Base-by-base conservation (phyloP, 345 rosid genomes). In the Eucalyptus virginea region DNA sequence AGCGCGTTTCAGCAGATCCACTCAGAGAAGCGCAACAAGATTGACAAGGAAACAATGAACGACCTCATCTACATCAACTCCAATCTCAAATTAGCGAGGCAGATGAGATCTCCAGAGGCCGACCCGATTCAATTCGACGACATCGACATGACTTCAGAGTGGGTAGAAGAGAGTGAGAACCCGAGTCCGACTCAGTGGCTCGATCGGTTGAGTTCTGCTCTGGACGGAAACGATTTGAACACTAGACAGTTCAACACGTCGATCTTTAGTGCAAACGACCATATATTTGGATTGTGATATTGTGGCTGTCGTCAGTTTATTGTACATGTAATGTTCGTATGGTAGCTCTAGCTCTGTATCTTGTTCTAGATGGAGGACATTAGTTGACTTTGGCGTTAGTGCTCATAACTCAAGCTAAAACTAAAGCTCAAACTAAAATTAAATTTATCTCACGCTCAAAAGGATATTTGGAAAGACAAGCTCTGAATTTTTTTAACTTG, bases 111-210 rank as follows among this genome's bases (percentile, higher is more conserved):
- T n/a, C 24, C 86, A 30, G 99, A 97, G 91, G 90, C 92, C 11
- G 96, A 97, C 89, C 96, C 95, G 18, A 94, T 95, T 87, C 96
- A 90, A 40, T 87, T 90, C 42, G 98, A 96, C 9, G 99, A 97
- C 92, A 95, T 96, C 5, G 98, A 97, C 90, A 96, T 96, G 99
- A 95, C 97, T 85, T 97, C 98, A 8, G 99, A 97, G 88, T 97
- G 99, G 99, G 99, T 94, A 40, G 98, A 96, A 90, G 99, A 96
- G 91, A 91, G 90, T 7, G 99, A 96, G 80, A 96, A 91, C 88
- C 93, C 94, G 2, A 94, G 97, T 90, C 97, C 98, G 2, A 92
- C 95, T 2, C 97, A 96, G 91, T 96, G 99, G 99, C 96, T 95
- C 3, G 99, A 95, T 90, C 95, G 98, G 77, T 94, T 95, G n/a